Conservation (phyloP, 176 grass and related monocot genomes). For the Triticum timopheevii region DNA sequence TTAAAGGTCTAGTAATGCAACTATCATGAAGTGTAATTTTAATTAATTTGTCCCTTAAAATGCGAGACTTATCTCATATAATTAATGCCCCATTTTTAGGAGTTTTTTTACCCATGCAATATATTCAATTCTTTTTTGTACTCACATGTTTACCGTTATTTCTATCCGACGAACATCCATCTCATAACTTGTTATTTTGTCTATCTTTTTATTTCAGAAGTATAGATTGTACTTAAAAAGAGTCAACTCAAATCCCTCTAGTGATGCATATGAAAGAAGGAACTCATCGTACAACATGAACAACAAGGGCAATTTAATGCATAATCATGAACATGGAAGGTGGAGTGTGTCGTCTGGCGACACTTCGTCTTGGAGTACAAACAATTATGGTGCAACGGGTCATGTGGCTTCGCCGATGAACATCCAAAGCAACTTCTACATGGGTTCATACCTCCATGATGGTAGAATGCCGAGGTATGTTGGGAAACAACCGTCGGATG, state of each 20-base stretch:
- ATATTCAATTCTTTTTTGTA: not conserved
- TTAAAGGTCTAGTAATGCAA: not conserved
- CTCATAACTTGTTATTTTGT: not conserved
- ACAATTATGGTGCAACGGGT: constrained; percentile 19
- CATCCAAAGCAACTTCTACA: constrained; percentile 16
- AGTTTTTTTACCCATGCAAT: not conserved
- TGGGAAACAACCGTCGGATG: not conserved
- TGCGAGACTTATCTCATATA: not conserved
- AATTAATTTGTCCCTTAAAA: not conserved
- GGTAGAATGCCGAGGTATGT: not conserved
- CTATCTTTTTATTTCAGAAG: constrained; percentile 54
- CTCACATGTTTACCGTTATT: not conserved
- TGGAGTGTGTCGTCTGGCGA: not conserved
- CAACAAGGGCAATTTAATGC: constrained; percentile 15
- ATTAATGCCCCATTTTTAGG: not conserved
- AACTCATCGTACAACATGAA: constrained; percentile 8
- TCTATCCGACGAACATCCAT: not conserved
- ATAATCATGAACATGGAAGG: constrained; percentile 19
- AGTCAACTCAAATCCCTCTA: not conserved
- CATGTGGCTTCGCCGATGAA: not conserved
- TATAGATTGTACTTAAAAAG: constrained; percentile 59
- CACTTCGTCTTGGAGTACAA: not conserved
- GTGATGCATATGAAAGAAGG: constrained; percentile 22
- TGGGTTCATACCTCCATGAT: constrained; percentile 5
- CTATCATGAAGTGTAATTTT: not conserved